A percentile compares a stretch with the other conserved stretches of the same genome.
Conservation (phyloP, 176 grass and related monocot genomes). For the Carex scoparia region DNA sequence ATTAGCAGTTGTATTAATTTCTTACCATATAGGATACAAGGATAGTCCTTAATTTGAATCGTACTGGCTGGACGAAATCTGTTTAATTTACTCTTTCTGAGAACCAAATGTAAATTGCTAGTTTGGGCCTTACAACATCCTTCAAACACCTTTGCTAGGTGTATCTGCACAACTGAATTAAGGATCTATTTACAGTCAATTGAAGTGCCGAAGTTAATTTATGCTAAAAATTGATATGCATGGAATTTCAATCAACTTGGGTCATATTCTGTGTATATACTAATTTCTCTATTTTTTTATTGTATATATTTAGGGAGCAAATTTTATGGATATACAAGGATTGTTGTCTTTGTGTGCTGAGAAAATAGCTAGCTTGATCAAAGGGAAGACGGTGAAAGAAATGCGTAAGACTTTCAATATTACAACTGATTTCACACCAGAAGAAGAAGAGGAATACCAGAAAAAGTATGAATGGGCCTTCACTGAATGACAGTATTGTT, state of each 20-base stretch:
- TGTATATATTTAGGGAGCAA: slow-evolving; percentile 9
- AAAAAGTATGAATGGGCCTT: background rate
- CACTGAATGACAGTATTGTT: background rate
- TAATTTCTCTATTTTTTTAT: background rate
- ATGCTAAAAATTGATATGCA: no score
- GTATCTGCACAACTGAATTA: background rate
- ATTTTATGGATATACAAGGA: slow-evolving; percentile 19
- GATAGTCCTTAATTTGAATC: no score
- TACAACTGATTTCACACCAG: background rate
- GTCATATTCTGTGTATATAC: background rate
- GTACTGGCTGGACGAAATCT: no score
- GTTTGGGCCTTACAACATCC: no score
- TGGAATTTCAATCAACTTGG: background rate
- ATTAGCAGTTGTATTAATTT: no score
- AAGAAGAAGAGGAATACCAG: background rate
- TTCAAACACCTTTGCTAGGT: no score
- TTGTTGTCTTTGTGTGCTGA: background rate
- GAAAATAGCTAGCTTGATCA: background rate
- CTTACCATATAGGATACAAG: no score
- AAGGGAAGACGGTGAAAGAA: slow-evolving; percentile 1
- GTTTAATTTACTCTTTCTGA: no score
- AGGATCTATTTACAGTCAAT: no score
- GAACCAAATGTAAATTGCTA: no score
- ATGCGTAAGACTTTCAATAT: slow-evolving; percentile 9
- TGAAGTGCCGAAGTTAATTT: no score